phyloP scores from a whole-genome alignment of 164 flowering plant species.

The Amborella trichopoda region DNA sequence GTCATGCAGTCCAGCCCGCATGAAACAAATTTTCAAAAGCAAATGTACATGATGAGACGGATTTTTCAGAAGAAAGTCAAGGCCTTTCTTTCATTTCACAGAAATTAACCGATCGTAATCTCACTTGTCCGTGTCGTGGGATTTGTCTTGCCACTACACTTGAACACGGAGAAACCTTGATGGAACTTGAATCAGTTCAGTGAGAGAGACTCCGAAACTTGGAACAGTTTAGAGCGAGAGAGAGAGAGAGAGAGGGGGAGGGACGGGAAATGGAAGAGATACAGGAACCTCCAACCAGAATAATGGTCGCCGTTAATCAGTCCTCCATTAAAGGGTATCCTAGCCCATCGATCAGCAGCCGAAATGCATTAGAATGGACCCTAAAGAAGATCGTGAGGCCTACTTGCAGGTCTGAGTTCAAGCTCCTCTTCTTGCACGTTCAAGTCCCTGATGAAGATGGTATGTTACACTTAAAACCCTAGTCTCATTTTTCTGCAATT shows the following conservation, averaged over 20 bases:
- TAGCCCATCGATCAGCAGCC: slow-evolving; percentile 79
- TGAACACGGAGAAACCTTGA: no score
- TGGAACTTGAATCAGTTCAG: no score
- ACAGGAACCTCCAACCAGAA: slow-evolving; percentile 40
- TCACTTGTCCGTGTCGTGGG: no score
- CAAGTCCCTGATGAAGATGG: slow-evolving; percentile 97
- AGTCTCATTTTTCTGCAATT: slow-evolving; percentile 1
- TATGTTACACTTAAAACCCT: slow-evolving; percentile 8
- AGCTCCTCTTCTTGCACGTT: slow-evolving; percentile 78
- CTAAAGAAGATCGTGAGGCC: slow-evolving; percentile 69
- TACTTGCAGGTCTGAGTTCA: slow-evolving; percentile 36
- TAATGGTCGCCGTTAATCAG: slow-evolving; percentile 82
- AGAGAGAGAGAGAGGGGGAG: slow-evolving; percentile 7
- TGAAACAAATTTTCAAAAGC: no score
- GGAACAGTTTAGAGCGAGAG: slow-evolving; percentile 3
- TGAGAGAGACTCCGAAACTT: no score
- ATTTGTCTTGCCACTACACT: no score
- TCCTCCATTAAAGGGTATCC: slow-evolving; percentile 87
- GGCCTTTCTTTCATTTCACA: no score
- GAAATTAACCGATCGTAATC: no score
- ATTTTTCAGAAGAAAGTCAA: no score
- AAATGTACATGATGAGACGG: no score
- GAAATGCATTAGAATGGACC: slow-evolving; percentile 83
- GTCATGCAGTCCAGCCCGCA: no score
- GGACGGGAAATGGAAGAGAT: slow-evolving; percentile 14